Evolutionary conservation across 2,329 filamentous ascomycete genomes (phyloP), one percentile per base, ranked within the genome.

Genomic region (Mycosphaerella sp.): DNA sequence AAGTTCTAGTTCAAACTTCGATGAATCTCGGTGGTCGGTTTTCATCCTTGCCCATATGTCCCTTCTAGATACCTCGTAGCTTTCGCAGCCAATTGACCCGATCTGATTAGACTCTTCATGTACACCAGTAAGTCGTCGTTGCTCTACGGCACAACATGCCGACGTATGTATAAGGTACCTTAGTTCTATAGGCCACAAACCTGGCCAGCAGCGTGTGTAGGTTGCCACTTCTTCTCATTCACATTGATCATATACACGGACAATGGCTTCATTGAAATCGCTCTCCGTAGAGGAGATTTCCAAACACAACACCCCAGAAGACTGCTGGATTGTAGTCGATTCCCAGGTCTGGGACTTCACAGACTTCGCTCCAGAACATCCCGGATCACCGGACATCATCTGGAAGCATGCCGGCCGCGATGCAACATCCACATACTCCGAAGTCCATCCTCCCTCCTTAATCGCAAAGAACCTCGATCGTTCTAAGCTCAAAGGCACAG

Each of bases 261-360:
- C n/a, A 43, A 62, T 62, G 59, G 43, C 25, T 32, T 41, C 49
- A 18, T 35, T 43, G 34, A 58, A 42, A 25, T 52, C 56, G 9
- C 43, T 62, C 35, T 55, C 57, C 14, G 58, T 57, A 6, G 58
- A 61, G 14, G 64, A 67, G 41, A 63, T 67, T 34, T 54, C 54
- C 9, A 61, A 64, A 45, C 65, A 67, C 55, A 61, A 61, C 51
- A 58, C 57, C 9, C 55, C 59, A 10, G 57, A 63, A 6, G 59
- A 65, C 49, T 74, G 72, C 60, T 87, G 84, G 84, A 78, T 87
- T 53, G 82, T 85, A 21, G 76, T 87, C 13, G 77, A 86, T 61
- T 77, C 78, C 34, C 76, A 79, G 59, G 80, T 86, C 25, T 86
- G 82, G 72, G 81, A 87, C 65, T 69, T 87, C 44, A 84, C 80